Evolutionary conservation across 1,139 yeast genomes (phyloP).

Genomic region (Wickerhamomyces sp.): DNA sequence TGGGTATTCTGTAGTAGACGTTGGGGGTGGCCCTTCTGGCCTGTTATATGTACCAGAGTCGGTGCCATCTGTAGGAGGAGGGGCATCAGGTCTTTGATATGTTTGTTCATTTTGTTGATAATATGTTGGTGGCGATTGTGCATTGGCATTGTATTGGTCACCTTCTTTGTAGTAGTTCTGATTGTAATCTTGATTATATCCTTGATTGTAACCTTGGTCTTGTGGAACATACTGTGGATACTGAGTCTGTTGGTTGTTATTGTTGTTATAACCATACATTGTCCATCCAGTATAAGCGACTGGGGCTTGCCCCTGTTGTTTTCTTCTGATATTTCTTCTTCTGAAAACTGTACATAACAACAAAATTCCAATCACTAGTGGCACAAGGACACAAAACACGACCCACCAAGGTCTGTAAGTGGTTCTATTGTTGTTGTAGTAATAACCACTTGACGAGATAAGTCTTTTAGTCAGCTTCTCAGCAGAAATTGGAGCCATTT

Average conservation of each 20-base stretch:
- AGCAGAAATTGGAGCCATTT: slow-evolving; percentile 4
- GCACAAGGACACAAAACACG: slow-evolving; percentile 3
- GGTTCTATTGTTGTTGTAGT: not conserved
- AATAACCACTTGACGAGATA: not conserved
- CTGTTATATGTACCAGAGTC: not conserved
- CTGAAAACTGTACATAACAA: slow-evolving; percentile 1
- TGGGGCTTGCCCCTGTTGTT: not conserved
- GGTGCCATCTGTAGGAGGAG: not conserved
- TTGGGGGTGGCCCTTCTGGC: not conserved
- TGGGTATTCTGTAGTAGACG: not conserved
- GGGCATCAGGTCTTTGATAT: slow-evolving; percentile 1
- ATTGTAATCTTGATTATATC: not conserved
- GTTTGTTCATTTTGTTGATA: not conserved
- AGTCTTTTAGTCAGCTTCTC: not conserved
- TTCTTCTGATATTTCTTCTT: slow-evolving; percentile 3
- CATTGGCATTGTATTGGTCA: not conserved
- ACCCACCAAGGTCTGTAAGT: slow-evolving; percentile 4
- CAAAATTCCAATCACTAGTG: not conserved
- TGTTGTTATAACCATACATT: not conserved
- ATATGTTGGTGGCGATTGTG: not conserved
- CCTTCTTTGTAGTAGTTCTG: not conserved
- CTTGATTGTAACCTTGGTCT: too few relatives aligned
- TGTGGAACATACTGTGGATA: too few relatives aligned
- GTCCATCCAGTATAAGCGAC: slow-evolving; percentile 1
- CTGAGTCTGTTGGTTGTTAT: not conserved